phyloP scores from a whole-genome alignment of 148 eudicot genomes.

The Vaccinium macrocarpon region DNA sequence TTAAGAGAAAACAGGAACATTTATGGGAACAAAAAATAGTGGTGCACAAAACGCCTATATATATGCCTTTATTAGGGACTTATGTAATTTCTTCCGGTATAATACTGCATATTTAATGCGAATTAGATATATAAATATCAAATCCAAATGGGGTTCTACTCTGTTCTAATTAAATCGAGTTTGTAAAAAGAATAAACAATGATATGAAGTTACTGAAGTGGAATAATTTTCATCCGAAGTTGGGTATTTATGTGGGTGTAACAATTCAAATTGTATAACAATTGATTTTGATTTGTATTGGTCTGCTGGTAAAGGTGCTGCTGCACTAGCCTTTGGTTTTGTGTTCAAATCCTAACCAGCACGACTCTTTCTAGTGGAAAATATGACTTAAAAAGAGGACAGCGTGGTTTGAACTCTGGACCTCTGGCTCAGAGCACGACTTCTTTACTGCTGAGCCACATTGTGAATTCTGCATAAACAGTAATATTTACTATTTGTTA shows the following conservation, averaged over 20 bases:
- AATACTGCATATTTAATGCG: too few relatives aligned
- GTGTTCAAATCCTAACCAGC: not conserved
- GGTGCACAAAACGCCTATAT: not conserved
- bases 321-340: not conserved
- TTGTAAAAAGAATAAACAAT: not conserved
- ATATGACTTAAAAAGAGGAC: not conserved
- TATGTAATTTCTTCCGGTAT: not conserved
- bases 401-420: not conserved
- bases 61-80: not conserved
- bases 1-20: not conserved
- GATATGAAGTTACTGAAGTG: not conserved
- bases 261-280: not conserved
- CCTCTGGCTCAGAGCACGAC: not conserved
- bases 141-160: not conserved
- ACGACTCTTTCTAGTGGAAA: not conserved
- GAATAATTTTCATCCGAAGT: too few relatives aligned
- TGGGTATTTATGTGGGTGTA: not conserved
- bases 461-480: not conserved
- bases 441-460: not conserved
- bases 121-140: too few relatives aligned
- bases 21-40: not conserved
- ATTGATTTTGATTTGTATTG: not conserved
- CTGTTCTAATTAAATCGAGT: not conserved
- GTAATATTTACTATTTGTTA: too few relatives aligned
- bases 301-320: not conserved